Conservation (phyloP, 371 early-diverging fungal species). For the Zychaea mexicana region DNA sequence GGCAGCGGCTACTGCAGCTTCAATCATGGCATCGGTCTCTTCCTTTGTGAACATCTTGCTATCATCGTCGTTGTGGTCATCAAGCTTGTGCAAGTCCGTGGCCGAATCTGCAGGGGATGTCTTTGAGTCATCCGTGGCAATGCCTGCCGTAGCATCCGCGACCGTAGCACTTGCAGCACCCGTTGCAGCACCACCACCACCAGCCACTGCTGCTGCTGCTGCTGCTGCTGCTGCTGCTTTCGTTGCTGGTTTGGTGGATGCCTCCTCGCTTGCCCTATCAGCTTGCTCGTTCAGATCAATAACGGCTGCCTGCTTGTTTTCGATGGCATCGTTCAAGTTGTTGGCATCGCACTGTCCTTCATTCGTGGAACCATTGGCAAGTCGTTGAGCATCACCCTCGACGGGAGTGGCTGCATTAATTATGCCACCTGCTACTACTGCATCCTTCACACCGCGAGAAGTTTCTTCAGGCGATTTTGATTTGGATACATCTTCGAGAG, state of each 20-base stretch:
- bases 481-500: not conserved
- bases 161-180: not conserved
- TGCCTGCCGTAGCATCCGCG: not conserved
- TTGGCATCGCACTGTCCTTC: too few relatives aligned
- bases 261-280: too few relatives aligned
- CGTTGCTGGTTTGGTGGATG: too few relatives aligned
- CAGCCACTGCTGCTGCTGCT: too few relatives aligned
- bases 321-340: too few relatives aligned
- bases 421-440: too few relatives aligned
- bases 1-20: constrained; percentile 41
- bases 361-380: too few relatives aligned
- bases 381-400: too few relatives aligned
- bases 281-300: too few relatives aligned
- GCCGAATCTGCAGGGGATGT: not conserved
- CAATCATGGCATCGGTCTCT: constrained; percentile 39
- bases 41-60: constrained; percentile 20
- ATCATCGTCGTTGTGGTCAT: not conserved
- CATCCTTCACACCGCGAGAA: not conserved
- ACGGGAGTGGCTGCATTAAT: too few relatives aligned
- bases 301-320: too few relatives aligned
- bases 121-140: not conserved
- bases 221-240: too few relatives aligned
- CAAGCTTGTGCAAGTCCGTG: not conserved
- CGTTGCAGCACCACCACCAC: not conserved
- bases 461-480: not conserved